Evolutionary conservation across 192 early-diverging fungal species (phyloP).

Genomic region (Umbelopsis ramanniana): DNA sequence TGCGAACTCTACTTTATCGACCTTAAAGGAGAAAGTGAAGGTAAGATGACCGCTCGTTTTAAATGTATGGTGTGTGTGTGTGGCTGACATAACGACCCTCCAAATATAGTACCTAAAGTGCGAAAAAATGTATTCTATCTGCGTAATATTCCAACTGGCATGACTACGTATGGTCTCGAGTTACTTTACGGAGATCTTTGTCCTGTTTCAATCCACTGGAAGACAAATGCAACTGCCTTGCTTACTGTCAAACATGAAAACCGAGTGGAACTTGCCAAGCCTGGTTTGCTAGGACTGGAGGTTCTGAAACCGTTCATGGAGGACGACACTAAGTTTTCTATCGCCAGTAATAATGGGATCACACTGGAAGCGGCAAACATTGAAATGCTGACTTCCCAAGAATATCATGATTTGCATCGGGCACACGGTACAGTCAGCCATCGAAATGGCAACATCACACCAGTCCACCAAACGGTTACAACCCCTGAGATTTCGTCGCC

Average conservation of each 20-base stretch:
- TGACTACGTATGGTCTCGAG: conserved; percentile 53
- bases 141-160: conserved; percentile 53
- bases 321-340: conserved; percentile 29
- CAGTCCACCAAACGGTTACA: background rate
- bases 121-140: conserved; percentile 56
- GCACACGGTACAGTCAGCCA: background rate
- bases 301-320: conserved; percentile 40
- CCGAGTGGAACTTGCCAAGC: conserved; percentile 28
- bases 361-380: conserved; percentile 46
- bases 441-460: background rate
- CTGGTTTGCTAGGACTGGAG: conserved; percentile 45
- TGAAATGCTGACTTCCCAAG: conserved; percentile 41
- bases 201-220: conserved; percentile 53
- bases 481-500: background rate
- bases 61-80: too few species aligned
- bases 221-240: conserved; percentile 53
- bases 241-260: conserved; percentile 48
- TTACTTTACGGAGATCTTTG: conserved; percentile 50
- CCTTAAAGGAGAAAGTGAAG: conserved; percentile 47
- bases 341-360: conserved; percentile 41
- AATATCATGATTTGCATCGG: conserved; percentile 34
- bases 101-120: conserved; percentile 43
- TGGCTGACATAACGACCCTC: background rate
- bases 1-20: conserved; percentile 64
- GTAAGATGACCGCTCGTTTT: conserved; percentile 2